phyloP scores from a whole-genome alignment of 352 stramenopile species.

The Globisporangium uncinulatum region DNA sequence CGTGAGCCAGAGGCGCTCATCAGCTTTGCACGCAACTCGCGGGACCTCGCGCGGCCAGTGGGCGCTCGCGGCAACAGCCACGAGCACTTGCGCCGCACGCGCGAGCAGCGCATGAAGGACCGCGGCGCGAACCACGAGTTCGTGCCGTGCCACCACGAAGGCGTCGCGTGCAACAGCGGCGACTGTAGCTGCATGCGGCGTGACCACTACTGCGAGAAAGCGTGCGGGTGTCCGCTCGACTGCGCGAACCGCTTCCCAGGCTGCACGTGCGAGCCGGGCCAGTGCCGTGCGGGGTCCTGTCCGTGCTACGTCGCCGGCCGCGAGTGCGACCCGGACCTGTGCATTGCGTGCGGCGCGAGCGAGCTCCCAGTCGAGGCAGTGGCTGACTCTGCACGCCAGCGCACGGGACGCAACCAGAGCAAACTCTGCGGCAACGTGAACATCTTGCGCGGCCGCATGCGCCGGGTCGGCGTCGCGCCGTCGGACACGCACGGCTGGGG shows the following conservation, averaged over 20 bases:
- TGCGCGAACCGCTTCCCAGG: constrained; percentile 75
- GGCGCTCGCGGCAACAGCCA: constrained; percentile 51
- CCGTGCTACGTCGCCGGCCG: constrained; percentile 65
- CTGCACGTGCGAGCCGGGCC: constrained; percentile 48
- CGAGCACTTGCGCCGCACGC: constrained; percentile 64
- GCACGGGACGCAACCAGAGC: constrained; percentile 22
- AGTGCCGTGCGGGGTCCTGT: constrained; percentile 54
- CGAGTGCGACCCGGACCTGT: constrained; percentile 72
- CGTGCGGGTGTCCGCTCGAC: constrained; percentile 54
- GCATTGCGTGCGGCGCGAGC: constrained; percentile 52
- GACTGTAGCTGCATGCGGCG: constrained; percentile 76
- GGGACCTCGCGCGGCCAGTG: constrained; percentile 21
- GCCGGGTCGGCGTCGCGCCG: constrained; percentile 40
- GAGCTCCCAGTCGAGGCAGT: constrained; percentile 49
- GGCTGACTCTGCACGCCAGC: constrained; percentile 22
- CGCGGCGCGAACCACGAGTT: constrained; percentile 71
- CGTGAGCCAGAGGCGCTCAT: constrained; percentile 1
- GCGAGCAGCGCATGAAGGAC: constrained; percentile 78
- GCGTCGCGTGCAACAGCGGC: constrained; percentile 46
- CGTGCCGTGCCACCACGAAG: constrained; percentile 55
- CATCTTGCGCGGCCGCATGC: constrained; percentile 50
- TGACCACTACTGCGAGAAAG: constrained; percentile 75
- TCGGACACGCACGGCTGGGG: constrained; percentile 76
- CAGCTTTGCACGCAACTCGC: not conserved
- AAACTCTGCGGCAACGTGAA: constrained; percentile 71